Conservation (phyloP, 805 yeast genomes). For the Peterozyma xylosa region DNA sequence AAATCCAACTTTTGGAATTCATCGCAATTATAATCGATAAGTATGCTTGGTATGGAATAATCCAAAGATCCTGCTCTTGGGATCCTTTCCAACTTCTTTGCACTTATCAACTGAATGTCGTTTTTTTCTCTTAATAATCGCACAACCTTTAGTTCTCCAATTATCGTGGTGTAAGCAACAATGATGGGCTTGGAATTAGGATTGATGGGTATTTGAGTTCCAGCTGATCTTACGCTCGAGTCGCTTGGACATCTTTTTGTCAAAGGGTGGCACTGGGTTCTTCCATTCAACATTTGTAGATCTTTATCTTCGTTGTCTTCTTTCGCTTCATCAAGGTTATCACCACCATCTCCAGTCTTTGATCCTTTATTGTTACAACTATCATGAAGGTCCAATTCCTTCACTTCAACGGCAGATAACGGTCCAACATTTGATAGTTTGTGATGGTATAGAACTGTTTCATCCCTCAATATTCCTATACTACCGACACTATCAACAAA, state of each 20-base stretch:
- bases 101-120: not conserved
- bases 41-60: too few species aligned
- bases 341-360: not conserved
- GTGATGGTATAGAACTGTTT: slow-evolving; percentile 13
- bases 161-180: slow-evolving; percentile 4
- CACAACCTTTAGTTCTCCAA: slow-evolving; percentile 3
- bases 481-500: slow-evolving; percentile 18
- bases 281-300: slow-evolving; percentile 1
- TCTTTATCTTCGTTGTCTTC: slow-evolving; percentile 5
- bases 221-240: not conserved
- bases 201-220: not conserved
- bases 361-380: not conserved
- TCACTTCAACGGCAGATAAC: slow-evolving; percentile 1
- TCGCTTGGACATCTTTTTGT: not conserved
- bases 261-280: slow-evolving; percentile 1
- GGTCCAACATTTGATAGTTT: slow-evolving; percentile 11
- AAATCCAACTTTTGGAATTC: too few species aligned
- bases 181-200: not conserved
- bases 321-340: too few species aligned
- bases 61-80: too few species aligned
- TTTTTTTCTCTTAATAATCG: not conserved
- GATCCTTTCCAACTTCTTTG: not conserved
- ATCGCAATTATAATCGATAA: too few species aligned
- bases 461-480: slow-evolving; percentile 16
- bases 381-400: not conserved